Evolutionary conservation across 23 red algal species (phyloP).

Genomic region (Chondrus crispus): DNA sequence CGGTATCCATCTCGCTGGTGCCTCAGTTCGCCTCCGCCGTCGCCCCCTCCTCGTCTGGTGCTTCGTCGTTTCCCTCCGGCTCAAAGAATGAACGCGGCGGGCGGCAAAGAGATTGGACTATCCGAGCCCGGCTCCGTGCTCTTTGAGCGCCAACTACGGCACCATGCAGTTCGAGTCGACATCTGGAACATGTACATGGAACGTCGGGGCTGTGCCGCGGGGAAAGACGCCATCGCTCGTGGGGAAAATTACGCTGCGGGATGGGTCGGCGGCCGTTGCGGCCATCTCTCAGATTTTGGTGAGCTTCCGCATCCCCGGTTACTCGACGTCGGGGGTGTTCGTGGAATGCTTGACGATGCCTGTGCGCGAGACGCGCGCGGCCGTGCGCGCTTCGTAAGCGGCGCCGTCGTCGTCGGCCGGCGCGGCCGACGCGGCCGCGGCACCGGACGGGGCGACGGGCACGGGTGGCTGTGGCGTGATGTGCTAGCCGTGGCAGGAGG

Average conservation of each 20-base stretch:
- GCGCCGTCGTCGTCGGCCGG: too few species aligned
- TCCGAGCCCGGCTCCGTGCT: constrained; percentile 22
- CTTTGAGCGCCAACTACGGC: constrained; percentile 56
- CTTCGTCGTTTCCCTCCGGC: constrained; percentile 30
- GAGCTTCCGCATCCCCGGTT: constrained; percentile 56
- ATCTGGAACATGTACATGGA: constrained; percentile 49
- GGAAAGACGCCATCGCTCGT: constrained; percentile 48
- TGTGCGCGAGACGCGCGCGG: too few species aligned
- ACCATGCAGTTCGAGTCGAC: constrained; percentile 58
- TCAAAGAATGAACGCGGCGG: constrained; percentile 50
- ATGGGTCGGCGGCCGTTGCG: neutral
- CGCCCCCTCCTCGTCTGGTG: neutral
- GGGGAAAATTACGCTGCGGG: constrained; percentile 46
- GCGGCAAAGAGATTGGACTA: constrained; percentile 43
- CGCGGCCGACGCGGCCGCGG: too few species aligned
- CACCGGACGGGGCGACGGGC: too few species aligned
- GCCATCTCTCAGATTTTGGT: constrained; percentile 43
- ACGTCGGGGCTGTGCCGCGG: constrained; percentile 19
- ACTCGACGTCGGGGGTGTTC: constrained; percentile 37
- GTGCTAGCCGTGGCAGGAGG: too few species aligned
- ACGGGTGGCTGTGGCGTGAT: too few species aligned
- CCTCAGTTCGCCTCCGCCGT: constrained; percentile 32
- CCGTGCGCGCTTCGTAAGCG: too few species aligned
- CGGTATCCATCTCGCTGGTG: constrained; percentile 42
- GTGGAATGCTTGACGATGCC: constrained; percentile 66